Conservation (phyloP, 805 yeast species). For the Starmerella geochares region DNA sequence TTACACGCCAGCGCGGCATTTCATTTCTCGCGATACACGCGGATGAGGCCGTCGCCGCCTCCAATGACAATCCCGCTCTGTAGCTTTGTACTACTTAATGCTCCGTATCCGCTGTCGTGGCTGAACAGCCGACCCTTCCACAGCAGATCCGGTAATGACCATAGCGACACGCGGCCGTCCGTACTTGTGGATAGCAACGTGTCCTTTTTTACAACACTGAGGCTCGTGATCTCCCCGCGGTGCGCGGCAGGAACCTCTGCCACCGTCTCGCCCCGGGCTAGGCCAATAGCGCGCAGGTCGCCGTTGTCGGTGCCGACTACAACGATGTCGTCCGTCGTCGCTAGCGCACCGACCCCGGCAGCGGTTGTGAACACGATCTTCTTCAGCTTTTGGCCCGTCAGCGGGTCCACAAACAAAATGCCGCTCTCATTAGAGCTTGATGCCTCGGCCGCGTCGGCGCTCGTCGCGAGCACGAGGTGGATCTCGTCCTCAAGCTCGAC, state of each 20-base stretch:
- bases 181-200: constrained; percentile 22
- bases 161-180: constrained; percentile 27
- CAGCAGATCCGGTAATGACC: constrained; percentile 23
- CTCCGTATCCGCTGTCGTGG: constrained; percentile 26
- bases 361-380: constrained; percentile 16
- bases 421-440: constrained; percentile 11
- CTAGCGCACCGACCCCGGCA: constrained; percentile 14
- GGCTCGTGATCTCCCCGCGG: constrained; percentile 20
- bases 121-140: constrained; percentile 26
- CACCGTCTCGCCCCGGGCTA: constrained; percentile 20
- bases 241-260: constrained; percentile 26
- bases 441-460: constrained; percentile 9
- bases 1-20: background rate
- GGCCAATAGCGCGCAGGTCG: constrained; percentile 20
- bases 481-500: constrained; percentile 12
- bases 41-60: constrained; percentile 25
- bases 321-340: constrained; percentile 11
- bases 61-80: constrained; percentile 17
- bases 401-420: constrained; percentile 21
- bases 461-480: constrained; percentile 16
- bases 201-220: background rate
- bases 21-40: constrained; percentile 19
- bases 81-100: constrained; percentile 16
- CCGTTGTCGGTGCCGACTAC: constrained; percentile 23
- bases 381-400: constrained; percentile 20